Evolutionary conservation across 1,284 basidiomycete genomes (phyloP), one percentile per base, ranked within the genome.

Genomic region (Melampsora medusae): DNA sequence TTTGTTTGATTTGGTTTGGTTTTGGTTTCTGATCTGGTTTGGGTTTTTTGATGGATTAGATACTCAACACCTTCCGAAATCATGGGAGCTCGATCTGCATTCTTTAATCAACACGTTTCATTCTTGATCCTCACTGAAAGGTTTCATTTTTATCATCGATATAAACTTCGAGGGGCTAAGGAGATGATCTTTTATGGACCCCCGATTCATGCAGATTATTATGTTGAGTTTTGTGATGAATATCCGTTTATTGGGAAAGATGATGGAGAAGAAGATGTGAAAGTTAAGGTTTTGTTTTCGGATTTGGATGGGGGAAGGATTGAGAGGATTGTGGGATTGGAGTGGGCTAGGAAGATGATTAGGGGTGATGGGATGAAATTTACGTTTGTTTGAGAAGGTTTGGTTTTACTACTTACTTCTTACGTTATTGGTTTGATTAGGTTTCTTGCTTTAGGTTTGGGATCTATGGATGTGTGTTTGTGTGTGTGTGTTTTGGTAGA

Each of bases 91-190:
- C 87, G 97, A 66, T 92, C 95, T 80, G 88, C 91, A 0, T 99
- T 99, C 85, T 97, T 97, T 86, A 87, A 87, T 59, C 92, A 92
- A 70, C 91, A 91, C 81, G 93, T 91, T 80, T 86, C 90, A 0
- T 92, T 98, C 85, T 83, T 99, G 28, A 85, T 99, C 78, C 86
- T 98, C 79, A 97, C 92, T 77, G 97, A 99, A 83, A 89, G 97
- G 25, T 97, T 98, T 86, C 94, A 99, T 84, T 99, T 99, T 83
- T 99, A 95, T 87, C 88, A 92, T 78, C 87, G 94, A 88, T 91
- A 79, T 61, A 85, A 91, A 79, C 87, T 97, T 65, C 86, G 95
- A 79, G 97, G 96, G 9, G 91, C 94, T 69, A 89, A 91, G 77
- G 97, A 97, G 78, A 82, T 98, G 75, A 86, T 98, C 35, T 99